Conservation (phyloP, 2,329 filamentous ascomycete genomes). For the Hansfordia pulvinata region DNA sequence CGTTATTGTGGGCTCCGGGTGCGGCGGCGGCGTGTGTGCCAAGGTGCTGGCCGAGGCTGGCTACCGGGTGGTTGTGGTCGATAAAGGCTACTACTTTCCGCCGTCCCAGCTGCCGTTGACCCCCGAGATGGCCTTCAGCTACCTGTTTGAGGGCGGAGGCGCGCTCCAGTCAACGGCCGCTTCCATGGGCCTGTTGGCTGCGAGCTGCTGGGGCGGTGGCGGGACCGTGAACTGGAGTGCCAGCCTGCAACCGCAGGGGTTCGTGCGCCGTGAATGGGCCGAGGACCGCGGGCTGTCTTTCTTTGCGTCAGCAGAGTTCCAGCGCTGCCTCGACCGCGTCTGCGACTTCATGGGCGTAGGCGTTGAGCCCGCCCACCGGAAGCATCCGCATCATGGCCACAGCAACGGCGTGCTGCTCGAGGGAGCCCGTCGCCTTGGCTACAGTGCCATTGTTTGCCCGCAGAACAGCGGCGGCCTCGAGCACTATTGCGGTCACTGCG, state of each 20-base stretch:
- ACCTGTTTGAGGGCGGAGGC: slow-evolving; percentile 60
- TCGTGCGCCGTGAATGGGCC: slow-evolving; percentile 73
- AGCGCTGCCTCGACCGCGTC: slow-evolving; percentile 67
- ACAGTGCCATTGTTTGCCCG: slow-evolving; percentile 52
- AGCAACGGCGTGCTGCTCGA: slow-evolving; percentile 62
- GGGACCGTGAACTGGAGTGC: slow-evolving; percentile 80
- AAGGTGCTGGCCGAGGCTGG: slow-evolving; percentile 64
- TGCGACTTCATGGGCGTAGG: slow-evolving; percentile 68
- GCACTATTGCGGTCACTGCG: slow-evolving; percentile 61
- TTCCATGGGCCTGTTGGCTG: slow-evolving; percentile 49
- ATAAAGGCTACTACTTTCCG: slow-evolving; percentile 68
- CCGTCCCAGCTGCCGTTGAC: slow-evolving; percentile 63
- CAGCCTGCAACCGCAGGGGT: slow-evolving; percentile 52
- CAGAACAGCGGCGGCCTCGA: slow-evolving; percentile 65
- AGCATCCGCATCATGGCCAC: slow-evolving; percentile 59
- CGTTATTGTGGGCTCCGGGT: slow-evolving; percentile 76
- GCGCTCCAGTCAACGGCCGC: slow-evolving; percentile 39
- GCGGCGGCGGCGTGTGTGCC: slow-evolving; percentile 69
- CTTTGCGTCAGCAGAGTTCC: slow-evolving; percentile 61
- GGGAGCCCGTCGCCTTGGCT: slow-evolving; percentile 61
- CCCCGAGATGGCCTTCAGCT: slow-evolving; percentile 40
- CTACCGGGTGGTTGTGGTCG: slow-evolving; percentile 57
- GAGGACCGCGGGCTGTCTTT: slow-evolving; percentile 49
- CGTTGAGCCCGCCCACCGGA: no score
- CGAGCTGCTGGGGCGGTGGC: slow-evolving; percentile 70